Evolutionary conservation across 306 rosid genomes (phyloP).

Genomic region (Abrus precatorius): DNA sequence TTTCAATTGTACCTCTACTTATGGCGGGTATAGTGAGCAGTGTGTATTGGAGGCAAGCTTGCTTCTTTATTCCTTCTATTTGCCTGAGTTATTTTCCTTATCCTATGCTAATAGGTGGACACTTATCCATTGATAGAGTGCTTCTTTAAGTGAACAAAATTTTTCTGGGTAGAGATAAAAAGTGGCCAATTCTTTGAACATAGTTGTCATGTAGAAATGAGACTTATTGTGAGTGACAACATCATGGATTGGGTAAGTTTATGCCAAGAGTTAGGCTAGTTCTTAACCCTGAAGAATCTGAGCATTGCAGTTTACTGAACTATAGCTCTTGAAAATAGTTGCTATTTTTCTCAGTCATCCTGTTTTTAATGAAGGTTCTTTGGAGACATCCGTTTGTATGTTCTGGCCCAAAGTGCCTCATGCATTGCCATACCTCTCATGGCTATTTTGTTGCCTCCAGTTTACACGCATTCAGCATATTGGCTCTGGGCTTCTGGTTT

Average conservation of each 20-base stretch:
- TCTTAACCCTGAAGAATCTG: neutral
- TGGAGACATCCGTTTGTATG: conserved; percentile 94
- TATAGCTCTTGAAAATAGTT: conserved; percentile 24
- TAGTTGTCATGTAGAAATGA: neutral
- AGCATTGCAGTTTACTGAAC: conserved; percentile 10
- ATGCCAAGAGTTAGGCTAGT: conserved; percentile 23
- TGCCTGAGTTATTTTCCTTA: conserved; percentile 20
- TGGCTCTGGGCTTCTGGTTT: conserved; percentile 98
- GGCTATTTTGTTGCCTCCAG: conserved; percentile 88
- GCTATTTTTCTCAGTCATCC: conserved; percentile 12
- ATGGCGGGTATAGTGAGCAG: conserved; percentile 67
- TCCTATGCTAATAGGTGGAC: conserved; percentile 17
- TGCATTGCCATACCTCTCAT: conserved; percentile 87
- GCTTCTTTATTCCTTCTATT: conserved; percentile 28
- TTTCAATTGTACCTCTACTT: conserved; percentile 70
- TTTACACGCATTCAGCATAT: conserved; percentile 85
- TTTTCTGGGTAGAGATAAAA: conserved; percentile 4
- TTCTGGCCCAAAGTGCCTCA: conserved; percentile 76
- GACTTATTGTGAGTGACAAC: conserved; percentile 20
- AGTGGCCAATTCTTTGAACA: neutral
- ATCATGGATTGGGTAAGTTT: conserved; percentile 27
- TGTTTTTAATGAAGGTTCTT: conserved; percentile 63
- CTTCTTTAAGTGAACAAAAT: neutral
- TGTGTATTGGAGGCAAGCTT: conserved; percentile 87
- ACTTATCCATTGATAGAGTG: conserved; percentile 10